phyloP scores from a whole-genome alignment of 148 eudicot genomes.

The Nyssa sinensis region DNA sequence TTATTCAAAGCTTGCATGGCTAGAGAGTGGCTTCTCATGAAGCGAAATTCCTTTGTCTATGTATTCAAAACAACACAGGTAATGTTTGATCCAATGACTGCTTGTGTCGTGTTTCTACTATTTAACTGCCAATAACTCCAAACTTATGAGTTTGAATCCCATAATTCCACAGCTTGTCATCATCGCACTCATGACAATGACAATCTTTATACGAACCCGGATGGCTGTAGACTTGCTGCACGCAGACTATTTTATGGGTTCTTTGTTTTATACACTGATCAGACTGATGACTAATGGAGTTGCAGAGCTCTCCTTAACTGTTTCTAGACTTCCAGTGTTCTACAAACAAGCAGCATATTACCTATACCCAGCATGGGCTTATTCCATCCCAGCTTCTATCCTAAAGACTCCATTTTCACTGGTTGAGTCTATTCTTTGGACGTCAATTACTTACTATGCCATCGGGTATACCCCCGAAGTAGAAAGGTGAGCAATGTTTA shows the following conservation, averaged over 20 bases:
- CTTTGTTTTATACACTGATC: conserved; percentile 53
- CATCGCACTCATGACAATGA: conserved; percentile 58
- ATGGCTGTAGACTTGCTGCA: conserved; percentile 42
- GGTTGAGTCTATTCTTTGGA: conserved; percentile 56
- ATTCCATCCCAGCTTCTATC: conserved; percentile 57
- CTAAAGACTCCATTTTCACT: conserved; percentile 61
- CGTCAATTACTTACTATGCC: conserved; percentile 56
- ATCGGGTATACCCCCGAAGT: conserved; percentile 65
- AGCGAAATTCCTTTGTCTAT: conserved; percentile 63
- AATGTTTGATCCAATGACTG: background rate
- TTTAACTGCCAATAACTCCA: background rate
- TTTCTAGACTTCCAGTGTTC: conserved; percentile 58
- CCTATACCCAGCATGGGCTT: conserved; percentile 85
- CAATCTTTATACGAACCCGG: conserved; percentile 59
- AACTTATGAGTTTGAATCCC: conserved; percentile 2
- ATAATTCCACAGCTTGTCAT: conserved; percentile 39
- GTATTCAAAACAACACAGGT: conserved; percentile 73
- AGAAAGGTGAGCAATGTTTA: conserved; percentile 37
- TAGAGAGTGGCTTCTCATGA: conserved; percentile 75
- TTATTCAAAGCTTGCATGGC: conserved; percentile 74
- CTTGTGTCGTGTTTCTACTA: background rate
- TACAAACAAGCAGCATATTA: conserved; percentile 63
- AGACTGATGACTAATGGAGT: conserved; percentile 57
- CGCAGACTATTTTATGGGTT: conserved; percentile 52
- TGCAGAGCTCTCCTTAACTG: conserved; percentile 58